Base-by-base conservation (phyloP, 192 early-diverging fungal genomes). In the Coemansia sp. region DNA sequence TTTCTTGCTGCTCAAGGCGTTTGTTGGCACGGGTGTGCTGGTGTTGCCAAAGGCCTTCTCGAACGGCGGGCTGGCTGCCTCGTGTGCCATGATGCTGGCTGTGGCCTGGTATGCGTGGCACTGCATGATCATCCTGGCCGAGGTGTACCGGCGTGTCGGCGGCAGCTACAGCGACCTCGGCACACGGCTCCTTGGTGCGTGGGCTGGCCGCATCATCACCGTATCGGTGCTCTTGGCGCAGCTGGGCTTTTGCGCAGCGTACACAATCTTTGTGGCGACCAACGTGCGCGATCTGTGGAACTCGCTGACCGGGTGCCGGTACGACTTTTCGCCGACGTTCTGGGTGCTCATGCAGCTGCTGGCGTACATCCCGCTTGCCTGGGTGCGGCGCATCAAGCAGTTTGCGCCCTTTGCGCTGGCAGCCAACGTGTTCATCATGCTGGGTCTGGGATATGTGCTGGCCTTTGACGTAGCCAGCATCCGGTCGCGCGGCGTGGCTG, bases 361-460 rank as follows among this genome's bases (percentile, higher is more conserved):
- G 15, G 77, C 87, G 5, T 81, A 91, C 61, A 82, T 92, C 30
- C 93, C 93, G 3, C 61, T 95, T 53, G 82, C 90, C 13, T 87
- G 89, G 84, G 91, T 97, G 30, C 87, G 94, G 17, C 83, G 81
- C 52, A 97, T 97, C 78, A 88, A 91, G 56, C 83, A 89, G 56
- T 85, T 97, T 53, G 88, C 88, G 6, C 80, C 87, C 17, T 88
- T 90, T 25, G 90, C 92, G 3, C 70, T 98, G 37, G 80, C 93
- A 19, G 95, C 93, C 35, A 92, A 98, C 72, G 78, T 86, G 2
- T 98, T 95, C 58, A 95, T 98, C 46, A 80, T 95, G 56, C 32
- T 87, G 34, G 95, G 95, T 5, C 77, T 98, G 9, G 77, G 80
- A 9, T 95, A 93, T 60, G 75, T 97, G 44, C 85, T 94, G 59